A percentile compares a stretch with the other conserved stretches of the same genome.
phyloP scores from a whole-genome alignment of 78 protist genomes.

The Dictyostelium brefeldianum region DNA sequence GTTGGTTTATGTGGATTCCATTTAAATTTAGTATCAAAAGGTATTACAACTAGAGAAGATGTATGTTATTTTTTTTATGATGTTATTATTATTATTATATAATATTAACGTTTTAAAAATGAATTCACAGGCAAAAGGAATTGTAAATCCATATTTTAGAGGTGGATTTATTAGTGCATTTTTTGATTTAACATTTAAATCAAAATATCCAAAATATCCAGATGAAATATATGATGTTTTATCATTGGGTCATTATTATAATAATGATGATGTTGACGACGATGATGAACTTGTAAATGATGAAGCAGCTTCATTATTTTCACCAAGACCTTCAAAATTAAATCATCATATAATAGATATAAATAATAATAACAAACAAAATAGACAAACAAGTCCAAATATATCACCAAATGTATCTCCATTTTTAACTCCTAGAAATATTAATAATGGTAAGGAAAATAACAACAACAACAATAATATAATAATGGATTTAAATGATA shows the following conservation, averaged over 20 bases:
- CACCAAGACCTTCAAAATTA: no score
- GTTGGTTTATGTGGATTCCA: constrained; percentile 55
- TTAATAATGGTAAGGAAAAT: neutral
- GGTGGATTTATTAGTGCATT: constrained; percentile 9
- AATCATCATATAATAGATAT: neutral
- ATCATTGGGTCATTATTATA: neutral
- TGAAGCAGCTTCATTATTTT: no score
- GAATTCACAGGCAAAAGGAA: neutral
- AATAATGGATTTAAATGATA: no score
- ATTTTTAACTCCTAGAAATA: neutral
- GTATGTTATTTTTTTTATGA: neutral
- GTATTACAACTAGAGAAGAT: constrained; percentile 56
- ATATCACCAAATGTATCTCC: neutral
- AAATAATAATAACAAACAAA: neutral
- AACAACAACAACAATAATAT: neutral
- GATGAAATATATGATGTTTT: neutral
- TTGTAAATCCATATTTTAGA: constrained; percentile 3
- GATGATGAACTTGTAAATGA: no score
- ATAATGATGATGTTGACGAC: no score
- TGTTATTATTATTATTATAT: no score
- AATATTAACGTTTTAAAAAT: no score
- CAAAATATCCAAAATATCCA: neutral
- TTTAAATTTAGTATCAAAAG: constrained; percentile 23
- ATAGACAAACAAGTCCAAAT: neutral
- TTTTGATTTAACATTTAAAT: neutral